Evolutionary conservation across 306 rosid genomes (phyloP), one percentile per base, ranked within the genome.

Genomic region (Potentilla sterilis): DNA sequence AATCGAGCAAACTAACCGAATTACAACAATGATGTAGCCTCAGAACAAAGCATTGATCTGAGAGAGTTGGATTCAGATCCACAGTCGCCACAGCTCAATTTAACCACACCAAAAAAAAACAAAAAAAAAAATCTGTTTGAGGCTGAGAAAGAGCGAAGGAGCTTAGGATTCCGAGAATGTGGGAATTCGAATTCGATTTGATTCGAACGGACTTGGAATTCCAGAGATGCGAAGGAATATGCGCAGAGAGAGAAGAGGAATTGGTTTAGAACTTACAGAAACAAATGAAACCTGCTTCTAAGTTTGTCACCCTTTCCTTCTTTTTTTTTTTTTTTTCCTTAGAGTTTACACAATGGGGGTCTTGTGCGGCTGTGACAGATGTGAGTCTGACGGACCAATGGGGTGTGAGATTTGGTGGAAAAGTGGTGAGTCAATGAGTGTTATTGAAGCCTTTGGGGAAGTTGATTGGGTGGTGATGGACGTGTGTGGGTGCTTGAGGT

Each of bases 161-260:
- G 7, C 48, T 6, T 40, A 4, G 10, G 47, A 63, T 22, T 13
- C 24, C 1, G 37, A 51, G 52, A 52, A 63, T 61, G 46, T 1
- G 54, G 68, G 42, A 79, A 61, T 55, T 55, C 13, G 3, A 11
- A 55, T 55, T 21, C 34, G 1, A 55, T 2, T 37, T 6, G 4
- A 55, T 21, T 1, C 9, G 2, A 55, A 52, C 19, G 63, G 66
- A 81, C 54, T 59, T 70, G 44, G 74, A 57, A 76, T 78, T 66
- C 76, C 72, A 75, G 49, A 84, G 47, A 89, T 86, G 90, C 84
- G 74, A 73, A 72, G 74, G 89, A 84, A 84, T 77, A 75, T 86
- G 89, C 89, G 73, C 68, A 66, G 77, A 38, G 79, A 62, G 21
- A 34, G 44, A 63, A 63, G 68, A 35, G 7, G 66, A 7, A 63